Evolutionary conservation across 768 basidiomycete genomes (phyloP), one percentile per base, ranked within the genome.

Genomic region (Suillus bovinus): DNA sequence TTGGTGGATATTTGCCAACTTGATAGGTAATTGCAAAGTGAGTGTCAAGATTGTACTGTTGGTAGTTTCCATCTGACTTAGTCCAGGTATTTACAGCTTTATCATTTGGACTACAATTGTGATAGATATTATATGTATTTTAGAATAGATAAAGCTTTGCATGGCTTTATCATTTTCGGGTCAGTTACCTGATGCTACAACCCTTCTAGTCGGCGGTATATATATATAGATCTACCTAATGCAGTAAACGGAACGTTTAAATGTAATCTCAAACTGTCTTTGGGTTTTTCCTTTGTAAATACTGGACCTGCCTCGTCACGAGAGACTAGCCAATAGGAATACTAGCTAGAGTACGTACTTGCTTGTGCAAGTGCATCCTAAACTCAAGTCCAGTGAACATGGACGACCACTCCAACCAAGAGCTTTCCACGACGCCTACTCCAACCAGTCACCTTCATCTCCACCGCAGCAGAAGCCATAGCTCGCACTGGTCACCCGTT

Each of bases 401-500:
- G 34, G 76, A 79, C 62, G 76, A 78, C 68, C 70, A 70, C 60
- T 76, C 75, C 46, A 73, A 70, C 61, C 69, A 67, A 49, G 62
- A 60, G n/a, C 56, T 74, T 22, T 73, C 80, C 22, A 72, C 81
- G 62, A 81, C 86, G 14, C 78, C 84, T n/a, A 80, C 80, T 2
- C 77, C 84, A 39, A 59, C 66, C 9, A 53, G 69, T n/a, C 70
- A 70, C 34, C 31, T 66, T 72, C 65, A 73, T 70, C 64, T 17
- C 74, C 78, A 79, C 63, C 73, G 84, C 56, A 78, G 75, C 58
- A 66, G 81, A 58, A 86, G 83, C 70, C 81, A 81, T 61, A 77
- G 80, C 61, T 85, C 88, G n/a, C 81, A 81, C 63, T 85, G 85
- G 83, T 84, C 86, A 17, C 71, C 81, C 14, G 71, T 74, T 20